Conservation (phyloP, 2,329 filamentous ascomycete species). For the Shiraia bambusicola region DNA sequence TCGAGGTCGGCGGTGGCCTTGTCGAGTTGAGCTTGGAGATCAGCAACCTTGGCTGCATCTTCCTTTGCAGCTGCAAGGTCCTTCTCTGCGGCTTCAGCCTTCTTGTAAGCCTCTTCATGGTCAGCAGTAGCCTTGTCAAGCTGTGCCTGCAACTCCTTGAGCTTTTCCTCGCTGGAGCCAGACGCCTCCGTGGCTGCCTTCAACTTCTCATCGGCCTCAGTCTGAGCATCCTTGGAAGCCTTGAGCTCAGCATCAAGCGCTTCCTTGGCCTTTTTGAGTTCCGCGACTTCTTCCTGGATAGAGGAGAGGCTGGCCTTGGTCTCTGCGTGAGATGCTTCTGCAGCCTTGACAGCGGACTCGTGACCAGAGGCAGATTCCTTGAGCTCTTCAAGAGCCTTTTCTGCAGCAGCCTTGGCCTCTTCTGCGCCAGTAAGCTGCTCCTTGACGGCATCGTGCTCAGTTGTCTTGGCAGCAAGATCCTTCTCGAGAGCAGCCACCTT, state of each 20-base stretch:
- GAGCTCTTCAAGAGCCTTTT: slow-evolving; percentile 23
- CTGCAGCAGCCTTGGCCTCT: slow-evolving; percentile 19
- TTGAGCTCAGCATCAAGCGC: slow-evolving; percentile 22
- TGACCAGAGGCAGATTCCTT: slow-evolving; percentile 18
- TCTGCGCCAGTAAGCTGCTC: slow-evolving; percentile 17
- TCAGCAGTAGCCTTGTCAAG: slow-evolving; percentile 19
- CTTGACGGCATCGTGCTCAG: slow-evolving; percentile 15
- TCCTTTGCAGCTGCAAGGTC: slow-evolving; percentile 11
- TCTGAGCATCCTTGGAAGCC: slow-evolving; percentile 14
- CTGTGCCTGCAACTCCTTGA: slow-evolving; percentile 6
- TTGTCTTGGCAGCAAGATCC: slow-evolving; percentile 22
- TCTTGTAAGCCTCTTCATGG: slow-evolving; percentile 17
- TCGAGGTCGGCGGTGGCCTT: slow-evolving; percentile 11
- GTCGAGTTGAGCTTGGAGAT: slow-evolving; percentile 5
- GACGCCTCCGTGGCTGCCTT: not conserved
- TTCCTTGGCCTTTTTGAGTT: slow-evolving; percentile 19
- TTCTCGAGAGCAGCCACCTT: slow-evolving; percentile 33
- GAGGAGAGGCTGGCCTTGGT: slow-evolving; percentile 15
- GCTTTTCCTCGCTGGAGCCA: slow-evolving; percentile 4
- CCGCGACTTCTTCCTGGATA: slow-evolving; percentile 11
- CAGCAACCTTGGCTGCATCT: not conserved
- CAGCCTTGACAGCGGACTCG: slow-evolving; percentile 6
- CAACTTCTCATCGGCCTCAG: slow-evolving; percentile 7
- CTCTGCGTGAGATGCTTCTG: slow-evolving; percentile 11
- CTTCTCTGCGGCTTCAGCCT: slow-evolving; percentile 11